Conservation (phyloP, 2,329 filamentous ascomycete species). For the Orbilia ellipsospora region DNA sequence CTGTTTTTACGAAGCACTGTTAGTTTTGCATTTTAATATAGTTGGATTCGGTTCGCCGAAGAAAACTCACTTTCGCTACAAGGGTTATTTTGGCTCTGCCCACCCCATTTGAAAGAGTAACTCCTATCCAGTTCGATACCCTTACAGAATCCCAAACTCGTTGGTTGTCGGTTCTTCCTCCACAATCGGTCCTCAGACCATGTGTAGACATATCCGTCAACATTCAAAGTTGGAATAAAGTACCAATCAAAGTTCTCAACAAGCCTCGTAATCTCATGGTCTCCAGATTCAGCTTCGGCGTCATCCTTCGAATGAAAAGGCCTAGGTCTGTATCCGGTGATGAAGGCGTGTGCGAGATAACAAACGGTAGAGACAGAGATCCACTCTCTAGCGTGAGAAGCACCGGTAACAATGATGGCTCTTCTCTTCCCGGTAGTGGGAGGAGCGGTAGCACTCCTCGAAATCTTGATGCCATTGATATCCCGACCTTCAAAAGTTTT, state of each 20-base stretch:
- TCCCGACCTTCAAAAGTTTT: conserved; percentile 86
- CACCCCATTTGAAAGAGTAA: conserved; percentile 87
- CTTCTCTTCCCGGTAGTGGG: conserved; percentile 67
- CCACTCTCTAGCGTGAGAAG: conserved; percentile 95
- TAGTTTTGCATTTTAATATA: not conserved
- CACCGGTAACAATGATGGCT: conserved; percentile 83
- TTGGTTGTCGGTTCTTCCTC: conserved; percentile 92
- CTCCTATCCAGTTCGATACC: conserved; percentile 90
- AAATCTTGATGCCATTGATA: conserved; percentile 81
- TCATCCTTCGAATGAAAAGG: conserved; percentile 61
- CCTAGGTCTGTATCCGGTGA: conserved; percentile 82
- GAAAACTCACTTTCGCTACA: conserved; percentile 77
- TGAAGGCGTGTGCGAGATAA: conserved; percentile 88
- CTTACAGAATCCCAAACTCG: conserved; percentile 81
- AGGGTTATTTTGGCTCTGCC: conserved; percentile 75
- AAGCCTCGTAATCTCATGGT: conserved; percentile 73
- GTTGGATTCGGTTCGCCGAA: not conserved
- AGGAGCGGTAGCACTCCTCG: conserved; percentile 56
- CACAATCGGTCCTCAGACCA: conserved; percentile 92
- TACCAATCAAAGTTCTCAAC: conserved; percentile 87
- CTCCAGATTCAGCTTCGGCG: conserved; percentile 53
- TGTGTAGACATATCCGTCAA: conserved; percentile 92
- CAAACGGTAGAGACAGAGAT: conserved; percentile 91
- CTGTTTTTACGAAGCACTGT: conserved; percentile 28
- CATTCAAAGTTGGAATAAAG: conserved; percentile 88